Base-by-base conservation (phyloP, 1,284 basidiomycete genomes). In the Amylostereum areolatum region DNA sequence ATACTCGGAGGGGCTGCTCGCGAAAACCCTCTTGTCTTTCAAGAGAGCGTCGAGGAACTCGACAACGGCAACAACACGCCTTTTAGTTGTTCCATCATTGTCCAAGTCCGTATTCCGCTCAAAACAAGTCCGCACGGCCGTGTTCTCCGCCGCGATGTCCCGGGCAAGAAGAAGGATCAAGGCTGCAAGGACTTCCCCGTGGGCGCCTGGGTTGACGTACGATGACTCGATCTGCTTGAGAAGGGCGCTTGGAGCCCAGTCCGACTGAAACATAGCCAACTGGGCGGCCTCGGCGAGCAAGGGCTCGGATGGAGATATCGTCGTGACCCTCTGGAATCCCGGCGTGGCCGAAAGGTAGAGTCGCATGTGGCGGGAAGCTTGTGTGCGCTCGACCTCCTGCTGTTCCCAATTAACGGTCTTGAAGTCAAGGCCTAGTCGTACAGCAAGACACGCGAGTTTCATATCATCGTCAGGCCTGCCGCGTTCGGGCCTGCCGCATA, bases 381-480 rank as follows among this genome's bases (percentile, higher is more conserved):
- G n/a, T n/a, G n/a, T 64, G 2, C 45, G 40, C 37, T 63, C 59
- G 7, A 67, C 65, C 44, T 64, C 64, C 29, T 41, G 37, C 46
- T 40, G 47, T 51, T 67, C 60, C 9, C n/a, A n/a, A n/a, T n/a
- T n/a, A n/a, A n/a, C n/a, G n/a, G n/a, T n/a, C 25, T 52, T 49
- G 51, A 68, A 67, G n/a, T 63, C 57, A 2, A 66, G 47, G 24
- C 64, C 59, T 25, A 54, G 51, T 33, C n/a, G n/a, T n/a, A n/a
- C n/a, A n/a, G n/a, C n/a, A n/a, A n/a, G n/a, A n/a, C n/a, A n/a
- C n/a, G n/a, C n/a, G n/a, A n/a, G n/a, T n/a, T n/a, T n/a, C n/a
- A n/a, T n/a, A n/a, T n/a, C n/a, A n/a, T n/a, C n/a, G n/a, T n/a
- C n/a, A n/a, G n/a, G n/a, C n/a, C n/a, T n/a, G n/a, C n/a, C n/a